These are phyloP conservation scores for Comarum palustre DNA, from an alignment of 306 rosid species.

Conservation along the genomic window DNA sequence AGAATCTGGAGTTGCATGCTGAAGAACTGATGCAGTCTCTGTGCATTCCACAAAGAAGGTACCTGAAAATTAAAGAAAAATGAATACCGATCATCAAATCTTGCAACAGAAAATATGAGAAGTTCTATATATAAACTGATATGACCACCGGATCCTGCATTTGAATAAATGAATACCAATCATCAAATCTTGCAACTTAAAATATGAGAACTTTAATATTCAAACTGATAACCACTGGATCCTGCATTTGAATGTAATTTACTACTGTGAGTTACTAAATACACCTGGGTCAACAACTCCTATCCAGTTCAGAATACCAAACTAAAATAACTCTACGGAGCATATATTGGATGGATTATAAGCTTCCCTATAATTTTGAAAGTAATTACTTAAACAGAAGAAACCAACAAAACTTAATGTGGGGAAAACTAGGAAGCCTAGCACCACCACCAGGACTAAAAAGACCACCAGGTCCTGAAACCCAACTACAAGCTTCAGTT, in stretches of 20 bases:
- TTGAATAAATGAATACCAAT: conserved; percentile 1
- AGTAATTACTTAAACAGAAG: not conserved
- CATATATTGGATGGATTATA: not conserved
- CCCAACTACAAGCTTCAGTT: not conserved
- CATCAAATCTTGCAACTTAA: conserved; percentile 7
- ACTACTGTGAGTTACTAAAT: not conserved
- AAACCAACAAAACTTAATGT: not conserved
- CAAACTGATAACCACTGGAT: not conserved
- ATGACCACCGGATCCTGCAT: not conserved
- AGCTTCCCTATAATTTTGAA: not conserved
- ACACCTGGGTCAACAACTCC: not conserved
- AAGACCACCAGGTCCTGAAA: conserved; percentile 1
- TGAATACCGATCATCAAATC: not conserved
- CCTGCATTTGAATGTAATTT: not conserved
- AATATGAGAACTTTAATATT: not conserved
- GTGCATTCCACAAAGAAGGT: conserved; percentile 93
- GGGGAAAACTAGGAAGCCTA: not conserved
- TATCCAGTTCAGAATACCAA: not conserved
- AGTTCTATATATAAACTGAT: not conserved
- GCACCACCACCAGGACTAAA: not conserved
- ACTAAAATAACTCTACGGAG: not conserved
- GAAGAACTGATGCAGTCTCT: conserved; percentile 91
- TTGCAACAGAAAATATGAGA: conserved; percentile 6
- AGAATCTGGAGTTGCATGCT: conserved; percentile 83
- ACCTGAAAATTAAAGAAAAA: conserved; percentile 45